Conservation (phyloP, 768 basidiomycete species). For the Crepidotus variabilis region DNA sequence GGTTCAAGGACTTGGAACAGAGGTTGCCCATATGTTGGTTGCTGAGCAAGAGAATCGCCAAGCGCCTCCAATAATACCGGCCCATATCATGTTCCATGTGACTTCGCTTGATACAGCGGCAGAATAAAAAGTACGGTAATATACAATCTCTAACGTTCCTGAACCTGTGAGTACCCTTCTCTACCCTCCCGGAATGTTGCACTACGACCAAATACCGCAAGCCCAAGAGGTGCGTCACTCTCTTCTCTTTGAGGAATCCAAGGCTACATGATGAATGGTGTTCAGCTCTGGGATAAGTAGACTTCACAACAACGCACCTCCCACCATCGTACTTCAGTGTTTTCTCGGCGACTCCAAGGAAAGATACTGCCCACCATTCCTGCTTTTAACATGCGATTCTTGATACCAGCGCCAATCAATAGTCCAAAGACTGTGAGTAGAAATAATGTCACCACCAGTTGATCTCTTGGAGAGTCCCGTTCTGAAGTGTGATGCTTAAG, state of each 20-base stretch:
- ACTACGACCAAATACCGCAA: conserved; percentile 44
- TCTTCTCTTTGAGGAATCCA: conserved; percentile 53
- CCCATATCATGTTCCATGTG: background rate
- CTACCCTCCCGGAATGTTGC: conserved; percentile 24
- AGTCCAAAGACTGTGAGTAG: conserved; percentile 84
- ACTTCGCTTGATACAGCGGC: conserved; percentile 6
- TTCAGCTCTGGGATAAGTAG: background rate
- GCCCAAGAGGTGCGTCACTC: conserved; percentile 29
- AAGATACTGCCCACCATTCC: conserved; percentile 56
- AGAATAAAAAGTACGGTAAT: background rate
- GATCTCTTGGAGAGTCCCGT: conserved; percentile 93
- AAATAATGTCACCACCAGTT: conserved; percentile 89
- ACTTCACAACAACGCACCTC: conserved; percentile 49
- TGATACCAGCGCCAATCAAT: conserved; percentile 79
- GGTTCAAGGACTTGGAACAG: conserved; percentile 46
- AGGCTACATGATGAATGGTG: conserved; percentile 24
- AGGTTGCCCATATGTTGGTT: conserved; percentile 48
- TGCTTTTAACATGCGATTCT: conserved; percentile 76
- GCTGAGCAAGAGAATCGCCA: conserved; percentile 1
- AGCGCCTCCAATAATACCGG: background rate
- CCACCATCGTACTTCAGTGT: conserved; percentile 71
- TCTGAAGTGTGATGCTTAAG: conserved; percentile 43
- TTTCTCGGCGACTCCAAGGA: conserved; percentile 44
- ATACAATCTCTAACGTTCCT: conserved; percentile 5
- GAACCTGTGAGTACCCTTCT: conserved; percentile 45